Conservation (phyloP, 306 rosid genomes). For the Rubus parviflorus region DNA sequence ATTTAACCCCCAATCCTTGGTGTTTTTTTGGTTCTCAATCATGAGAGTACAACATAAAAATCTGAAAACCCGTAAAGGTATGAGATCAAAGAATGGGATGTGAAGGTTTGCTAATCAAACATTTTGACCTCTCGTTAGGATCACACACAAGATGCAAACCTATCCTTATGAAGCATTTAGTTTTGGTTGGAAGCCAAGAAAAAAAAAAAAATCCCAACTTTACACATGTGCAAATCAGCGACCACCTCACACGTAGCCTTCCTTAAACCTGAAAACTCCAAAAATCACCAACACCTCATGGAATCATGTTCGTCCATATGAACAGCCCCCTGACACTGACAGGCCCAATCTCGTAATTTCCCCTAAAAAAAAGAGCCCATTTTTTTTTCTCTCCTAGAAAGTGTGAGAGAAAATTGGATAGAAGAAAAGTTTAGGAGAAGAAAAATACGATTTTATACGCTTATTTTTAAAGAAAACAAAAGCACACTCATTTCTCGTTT, state of each 20-base stretch:
- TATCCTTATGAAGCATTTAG: not conserved
- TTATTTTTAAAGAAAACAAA: not conserved
- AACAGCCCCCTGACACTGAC: not conserved
- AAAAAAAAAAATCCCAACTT: not conserved
- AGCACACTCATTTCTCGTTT: not conserved
- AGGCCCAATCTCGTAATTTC: conserved; percentile 18
- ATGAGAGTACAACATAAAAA: too few relatives aligned
- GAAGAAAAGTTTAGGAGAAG: not conserved
- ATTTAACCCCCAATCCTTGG: too few relatives aligned
- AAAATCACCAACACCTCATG: not conserved
- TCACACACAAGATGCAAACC: not conserved
- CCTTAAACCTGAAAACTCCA: conserved; percentile 16
- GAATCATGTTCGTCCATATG: conserved; percentile 1
- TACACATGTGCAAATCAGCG: not conserved
- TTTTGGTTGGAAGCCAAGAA: not conserved
- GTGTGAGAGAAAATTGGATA: conserved; percentile 12
- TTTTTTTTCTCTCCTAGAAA: not conserved
- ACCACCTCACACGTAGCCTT: conserved; percentile 22
- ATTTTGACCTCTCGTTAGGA: not conserved
- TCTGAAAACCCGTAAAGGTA: too few relatives aligned
- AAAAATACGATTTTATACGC: not conserved
- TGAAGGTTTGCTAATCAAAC: not conserved
- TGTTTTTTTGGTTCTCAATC: too few relatives aligned
- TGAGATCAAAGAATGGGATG: too few relatives aligned
- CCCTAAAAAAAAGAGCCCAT: not conserved